Base-by-base conservation (phyloP, 148 eudicot species). In the Fagopyrum homotropicum region DNA sequence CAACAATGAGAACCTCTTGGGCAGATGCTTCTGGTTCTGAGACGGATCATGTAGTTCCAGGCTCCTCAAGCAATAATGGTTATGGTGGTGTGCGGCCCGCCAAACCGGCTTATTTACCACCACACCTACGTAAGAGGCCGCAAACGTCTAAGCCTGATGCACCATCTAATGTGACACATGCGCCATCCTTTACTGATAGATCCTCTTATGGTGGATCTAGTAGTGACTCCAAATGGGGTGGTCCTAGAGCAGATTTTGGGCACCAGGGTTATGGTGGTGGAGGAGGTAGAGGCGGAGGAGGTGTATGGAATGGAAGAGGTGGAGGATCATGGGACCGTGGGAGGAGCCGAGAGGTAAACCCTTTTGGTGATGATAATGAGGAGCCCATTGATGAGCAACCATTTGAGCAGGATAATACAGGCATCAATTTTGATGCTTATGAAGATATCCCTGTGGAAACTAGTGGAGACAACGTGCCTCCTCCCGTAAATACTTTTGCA, bases 381-480 rank as follows among this genome's bases (percentile, higher is more conserved):
- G 78, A 79, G 30, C 73, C 44, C 16, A 30, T 57, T 46, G 3
- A 78, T 29, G 84, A 82, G 45, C 69, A 17, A 69, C 69, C 80
- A 29, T 75, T 74, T 75, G 88, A 83, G 68, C 88, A 85, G 77
- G 93, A 87, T 72, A 89, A 78, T 76, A 80, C 83, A 6, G 90
- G 90, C 45, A 87, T 89, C 48, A 89, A 89, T 77, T 89, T 89
- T 76, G 93, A 89, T 75, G 93, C 93, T 9, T 89, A 89, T 71
- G 93, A 89, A 81, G 90, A 89, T 79, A 89, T 89, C 55, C 90
- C 90, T 7, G 93, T 89, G 54, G 93, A 89, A 79, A 89, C 93
- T 4, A 89, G 85, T 75, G 89, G 90, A 69, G 85, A 81, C 40
- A 83, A 81, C 77, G 87, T 86, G 40, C 89, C 91, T 22, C 86